A percentile compares a stretch with the other conserved stretches of the same genome.
Conservation (phyloP, 257 asterid species). For the Solanum clarkiae region DNA sequence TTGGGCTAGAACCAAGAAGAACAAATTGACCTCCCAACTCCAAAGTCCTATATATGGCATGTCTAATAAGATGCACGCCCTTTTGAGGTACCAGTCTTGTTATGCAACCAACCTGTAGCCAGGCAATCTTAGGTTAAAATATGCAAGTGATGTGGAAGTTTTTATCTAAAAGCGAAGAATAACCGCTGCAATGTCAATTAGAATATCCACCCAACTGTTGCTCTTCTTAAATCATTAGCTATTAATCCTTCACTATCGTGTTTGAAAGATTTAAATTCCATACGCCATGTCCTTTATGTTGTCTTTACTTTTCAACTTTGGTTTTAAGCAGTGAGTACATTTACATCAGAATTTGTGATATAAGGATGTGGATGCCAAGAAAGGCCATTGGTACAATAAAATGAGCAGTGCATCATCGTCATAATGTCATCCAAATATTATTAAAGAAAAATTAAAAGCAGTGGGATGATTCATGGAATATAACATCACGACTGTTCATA, state of each 20-base stretch:
- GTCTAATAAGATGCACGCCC: slow-evolving; percentile 93
- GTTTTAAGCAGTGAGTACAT: not conserved
- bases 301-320: not conserved
- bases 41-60: slow-evolving; percentile 77
- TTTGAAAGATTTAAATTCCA: not conserved
- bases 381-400: not conserved
- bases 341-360: not conserved
- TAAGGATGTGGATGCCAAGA: not conserved
- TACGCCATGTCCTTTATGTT: not conserved
- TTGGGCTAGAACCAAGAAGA: slow-evolving; percentile 98
- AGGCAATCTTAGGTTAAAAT: not conserved
- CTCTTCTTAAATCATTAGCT: not conserved
- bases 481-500: not conserved
- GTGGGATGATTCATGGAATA: not conserved
- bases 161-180: not conserved
- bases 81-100: slow-evolving; percentile 98
- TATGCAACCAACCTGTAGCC: slow-evolving; percentile 78
- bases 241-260: not conserved
- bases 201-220: not conserved
- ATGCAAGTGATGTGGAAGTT: not conserved
- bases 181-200: not conserved
- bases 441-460: not conserved
- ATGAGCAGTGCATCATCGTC: not conserved
- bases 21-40: slow-evolving; percentile 94
- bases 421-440: not conserved